Conservation (phyloP, 1,139 yeast species). For the Yamadazyma triangularis region DNA sequence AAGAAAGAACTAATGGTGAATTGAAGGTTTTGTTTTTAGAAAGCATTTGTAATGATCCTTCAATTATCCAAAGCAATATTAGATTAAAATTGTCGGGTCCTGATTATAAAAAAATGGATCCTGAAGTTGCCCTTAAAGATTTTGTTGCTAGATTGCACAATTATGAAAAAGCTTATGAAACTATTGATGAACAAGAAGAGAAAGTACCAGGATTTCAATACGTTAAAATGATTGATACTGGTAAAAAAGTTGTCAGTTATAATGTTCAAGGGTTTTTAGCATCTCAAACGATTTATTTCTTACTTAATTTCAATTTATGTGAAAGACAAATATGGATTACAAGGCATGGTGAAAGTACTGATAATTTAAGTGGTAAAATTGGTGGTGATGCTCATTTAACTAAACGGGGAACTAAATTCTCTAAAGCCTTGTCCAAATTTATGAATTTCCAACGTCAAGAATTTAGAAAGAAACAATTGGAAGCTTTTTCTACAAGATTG, state of each 20-base stretch:
- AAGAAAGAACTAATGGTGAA: constrained; percentile 65
- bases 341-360: constrained; percentile 88
- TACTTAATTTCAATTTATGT: constrained; percentile 82
- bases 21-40: constrained; percentile 82
- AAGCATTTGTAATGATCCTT: constrained; percentile 77
- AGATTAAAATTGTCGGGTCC: constrained; percentile 88
- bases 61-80: constrained; percentile 76
- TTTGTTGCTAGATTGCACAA: constrained; percentile 77
- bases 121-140: constrained; percentile 71
- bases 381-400: constrained; percentile 90
- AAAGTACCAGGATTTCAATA: constrained; percentile 64
- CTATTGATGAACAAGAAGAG: constrained; percentile 77
- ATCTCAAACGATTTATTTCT: constrained; percentile 87
- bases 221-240: constrained; percentile 94
- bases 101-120: constrained; percentile 85
- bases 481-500: constrained; percentile 42
- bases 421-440: constrained; percentile 68
- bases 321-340: constrained; percentile 95
- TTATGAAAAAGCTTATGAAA: constrained; percentile 86
- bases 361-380: constrained; percentile 76
- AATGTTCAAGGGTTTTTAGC: constrained; percentile 90
- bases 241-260: constrained; percentile 87
- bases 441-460: constrained; percentile 68
- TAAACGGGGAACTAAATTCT: constrained; percentile 68
- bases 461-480: constrained; percentile 63